Base-by-base conservation (phyloP, 2,329 filamentous ascomycete genomes). In the Neonectria hederae region DNA sequence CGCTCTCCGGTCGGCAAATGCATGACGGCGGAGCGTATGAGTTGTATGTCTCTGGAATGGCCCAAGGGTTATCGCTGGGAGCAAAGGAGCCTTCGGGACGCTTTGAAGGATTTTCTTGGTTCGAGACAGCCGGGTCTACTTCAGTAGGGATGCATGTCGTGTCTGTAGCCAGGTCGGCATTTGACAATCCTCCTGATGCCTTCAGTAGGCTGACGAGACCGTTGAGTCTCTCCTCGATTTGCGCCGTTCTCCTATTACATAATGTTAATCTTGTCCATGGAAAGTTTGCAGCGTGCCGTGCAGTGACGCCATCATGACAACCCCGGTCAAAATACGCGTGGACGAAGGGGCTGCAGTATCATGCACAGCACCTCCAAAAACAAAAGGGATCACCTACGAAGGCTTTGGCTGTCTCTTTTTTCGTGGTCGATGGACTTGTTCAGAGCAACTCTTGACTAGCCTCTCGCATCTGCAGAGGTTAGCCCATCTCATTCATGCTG, bases 321-420 rank as follows among this genome's bases (percentile, higher is more conserved):
- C 42, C 42, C 54, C 30, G 21, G 21, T 54, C 24, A 26, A 38
- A 21, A 22, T 11, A 17, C 43, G 53, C 38, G 49, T 43, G 28
- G 40, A 26, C 32, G 30, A 38, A 62, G 38, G 4, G 19, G 35
- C 38, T 28, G 42, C 24, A 17, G 11, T 19, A 8, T 28, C 28
- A 43, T 56, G 26, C 21, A 28, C 28, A 32, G 42, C 7, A 14
- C 7, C 10, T 6, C 2, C 35, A 21, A 42, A 21, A 42, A 28
- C 19, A 21, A 17, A 14, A 2, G 8, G 21, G 30, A 53, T 11
- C 3, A 80, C 83, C 78, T 75, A 86, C 84, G 83, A 86, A 32
- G 83, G 81, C 63, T 82, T 84, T 35, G 76, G 77, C 32, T 83
- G 80, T 67, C 84, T 78, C 76, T 86, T 86, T 74, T 86, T 86